phyloP scores from a whole-genome alignment of 345 rosid genomes.

The Capsella bursapastoris region DNA sequence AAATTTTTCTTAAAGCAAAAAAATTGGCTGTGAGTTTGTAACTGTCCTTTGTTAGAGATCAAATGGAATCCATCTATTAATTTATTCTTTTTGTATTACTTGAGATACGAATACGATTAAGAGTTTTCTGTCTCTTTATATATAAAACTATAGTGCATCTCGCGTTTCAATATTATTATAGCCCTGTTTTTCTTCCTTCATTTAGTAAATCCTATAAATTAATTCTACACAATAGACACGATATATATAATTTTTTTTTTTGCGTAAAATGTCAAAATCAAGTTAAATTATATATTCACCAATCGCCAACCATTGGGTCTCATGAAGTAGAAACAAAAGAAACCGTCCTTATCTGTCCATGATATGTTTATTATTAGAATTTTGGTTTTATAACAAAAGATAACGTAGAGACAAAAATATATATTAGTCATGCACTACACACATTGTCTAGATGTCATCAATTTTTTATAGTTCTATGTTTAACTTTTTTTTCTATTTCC shows the following conservation, averaged over 20 bases:
- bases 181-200: not conserved
- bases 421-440: not conserved
- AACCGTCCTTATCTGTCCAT: not conserved
- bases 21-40: slow-evolving; percentile 1
- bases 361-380: not conserved
- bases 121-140: not conserved
- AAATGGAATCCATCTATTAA: not conserved
- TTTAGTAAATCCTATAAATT: not conserved
- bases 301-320: not conserved
- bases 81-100: not conserved
- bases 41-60: not conserved
- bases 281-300: not conserved
- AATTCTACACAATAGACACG: not conserved
- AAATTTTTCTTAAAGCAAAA: not conserved
- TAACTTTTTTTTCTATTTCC: not conserved
- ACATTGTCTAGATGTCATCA: not conserved
- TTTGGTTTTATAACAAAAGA: not conserved
- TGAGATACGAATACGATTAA: slow-evolving; percentile 9
- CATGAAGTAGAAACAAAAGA: slow-evolving; percentile 7
- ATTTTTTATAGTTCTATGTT: not conserved
- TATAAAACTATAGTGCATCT: not conserved
- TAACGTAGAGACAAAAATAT: not conserved
- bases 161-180: not conserved
- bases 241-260: not conserved
- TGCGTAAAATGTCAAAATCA: not conserved